Evolutionary conservation across 345 rosid species (phyloP), one percentile per base, ranked within the genome.

Genomic region (Anastatica hierochuntica): DNA sequence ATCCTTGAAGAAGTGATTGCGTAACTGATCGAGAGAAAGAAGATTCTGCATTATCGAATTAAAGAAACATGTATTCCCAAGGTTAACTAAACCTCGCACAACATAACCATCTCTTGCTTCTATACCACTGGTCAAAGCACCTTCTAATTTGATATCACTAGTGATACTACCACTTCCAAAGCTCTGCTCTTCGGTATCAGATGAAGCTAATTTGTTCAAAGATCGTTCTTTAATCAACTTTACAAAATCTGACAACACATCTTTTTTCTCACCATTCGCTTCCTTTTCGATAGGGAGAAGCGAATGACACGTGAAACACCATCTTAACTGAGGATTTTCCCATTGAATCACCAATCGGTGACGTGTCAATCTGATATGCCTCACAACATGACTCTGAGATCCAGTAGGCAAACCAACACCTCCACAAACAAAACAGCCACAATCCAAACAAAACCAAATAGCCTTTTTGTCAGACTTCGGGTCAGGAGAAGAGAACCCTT

Each of bases 31-130:
- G 59, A 94, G 58, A 6, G 95, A 78, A 29, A 94, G 71, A 62
- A 94, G 79, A 76, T 94, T 94, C 73, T 94, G 99, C 85, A 83
- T 66, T 14, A 94, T 77, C 0, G 99, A 94, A 70, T 94, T 94
- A 47, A 94, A 94, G 75, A 85, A 94, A 76, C 99, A 94, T 34
- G 96, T 85, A 51, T 88, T 94, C 44, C 97, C 99, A 53, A 94
- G 96, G 77, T 94, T 94, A 36, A 71, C 81, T 77, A 94, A 64
- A 33, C 99, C 99, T 59, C 92, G 72, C 23, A 73, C 92, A 37
- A 68, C 70, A 61, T 72, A 86, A 30, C 80, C 72, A 40, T 64
- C 77, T 62, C 68, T 67, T 35, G 58, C 80, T 27, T 78, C 82
- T 50, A 72, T 31, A 72, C 60, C 55, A 58, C 70, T 48, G 6